phyloP scores from a whole-genome alignment of 495 filamentous ascomycete genomes.

The Melanomma pulvis-pyrius region DNA sequence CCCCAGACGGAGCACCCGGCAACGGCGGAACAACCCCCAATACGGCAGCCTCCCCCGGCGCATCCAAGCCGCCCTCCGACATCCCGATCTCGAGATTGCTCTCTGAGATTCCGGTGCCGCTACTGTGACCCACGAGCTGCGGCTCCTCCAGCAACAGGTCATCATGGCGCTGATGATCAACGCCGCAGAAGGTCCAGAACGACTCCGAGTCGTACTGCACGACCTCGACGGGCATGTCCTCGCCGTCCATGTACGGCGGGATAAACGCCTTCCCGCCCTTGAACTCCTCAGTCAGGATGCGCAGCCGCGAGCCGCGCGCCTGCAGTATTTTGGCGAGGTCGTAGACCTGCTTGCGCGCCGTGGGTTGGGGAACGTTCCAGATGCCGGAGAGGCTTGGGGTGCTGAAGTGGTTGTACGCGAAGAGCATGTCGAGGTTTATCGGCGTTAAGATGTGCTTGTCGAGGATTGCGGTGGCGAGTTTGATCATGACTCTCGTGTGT shows the following conservation, averaged over 20 bases:
- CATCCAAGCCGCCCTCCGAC: too few relatives aligned
- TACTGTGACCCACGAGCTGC: not conserved
- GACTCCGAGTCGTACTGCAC: conserved; percentile 30
- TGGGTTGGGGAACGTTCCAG: not conserved
- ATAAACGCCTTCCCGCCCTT: conserved; percentile 11
- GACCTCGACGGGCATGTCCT: conserved; percentile 23
- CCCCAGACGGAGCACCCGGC: too few relatives aligned
- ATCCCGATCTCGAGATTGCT: too few relatives aligned
- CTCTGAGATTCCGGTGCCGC: too few relatives aligned
- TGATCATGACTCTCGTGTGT: not conserved
- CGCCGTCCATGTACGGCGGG: conserved; percentile 35
- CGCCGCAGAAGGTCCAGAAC: conserved; percentile 10
- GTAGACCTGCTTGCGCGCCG: conserved; percentile 20
- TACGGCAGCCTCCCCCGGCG: too few relatives aligned
- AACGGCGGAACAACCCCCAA: too few relatives aligned
- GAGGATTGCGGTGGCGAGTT: not conserved
- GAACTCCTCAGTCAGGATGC: conserved; percentile 24
- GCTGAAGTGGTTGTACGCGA: not conserved
- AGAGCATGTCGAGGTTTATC: conserved; percentile 11
- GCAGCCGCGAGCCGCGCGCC: conserved; percentile 10
- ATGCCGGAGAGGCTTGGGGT: not conserved
- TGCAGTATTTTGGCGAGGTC: conserved; percentile 10
- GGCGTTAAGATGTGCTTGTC: not conserved
- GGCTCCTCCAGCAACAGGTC: conserved; percentile 3
- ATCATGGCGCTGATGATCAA: not conserved